A percentile compares a stretch with the other conserved stretches of the same genome.
phyloP scores from a whole-genome alignment of 2,329 filamentous ascomycete genomes.

The Curvularia spicifera region DNA sequence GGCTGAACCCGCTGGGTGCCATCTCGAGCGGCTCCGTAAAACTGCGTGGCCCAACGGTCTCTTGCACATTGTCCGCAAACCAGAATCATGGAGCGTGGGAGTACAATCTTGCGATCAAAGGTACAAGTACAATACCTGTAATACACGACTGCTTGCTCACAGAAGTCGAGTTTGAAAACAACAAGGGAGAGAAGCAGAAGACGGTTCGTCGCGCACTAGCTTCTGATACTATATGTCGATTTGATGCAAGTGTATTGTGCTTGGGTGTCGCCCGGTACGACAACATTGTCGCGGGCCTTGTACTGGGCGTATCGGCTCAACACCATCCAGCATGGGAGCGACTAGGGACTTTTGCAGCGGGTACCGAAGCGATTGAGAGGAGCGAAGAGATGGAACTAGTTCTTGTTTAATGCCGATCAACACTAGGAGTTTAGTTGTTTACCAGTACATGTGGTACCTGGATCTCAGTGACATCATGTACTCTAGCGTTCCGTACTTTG shows the following conservation, averaged over 20 bases:
- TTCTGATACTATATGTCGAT: slow-evolving; percentile 18
- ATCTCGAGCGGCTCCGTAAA: slow-evolving; percentile 32
- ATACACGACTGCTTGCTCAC: slow-evolving; percentile 40
- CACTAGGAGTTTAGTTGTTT: background rate
- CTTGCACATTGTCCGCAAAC: slow-evolving; percentile 25
- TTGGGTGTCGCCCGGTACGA: slow-evolving; percentile 37
- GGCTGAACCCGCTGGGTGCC: slow-evolving; percentile 39
- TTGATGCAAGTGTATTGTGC: slow-evolving; percentile 36
- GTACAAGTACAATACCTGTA: slow-evolving; percentile 34
- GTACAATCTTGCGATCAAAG: slow-evolving; percentile 38
- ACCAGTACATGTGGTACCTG: background rate
- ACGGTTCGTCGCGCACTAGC: slow-evolving; percentile 34
- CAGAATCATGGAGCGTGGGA: slow-evolving; percentile 25
- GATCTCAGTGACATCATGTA: background rate
- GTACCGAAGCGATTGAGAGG: slow-evolving; percentile 28
- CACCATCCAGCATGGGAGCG: slow-evolving; percentile 28
- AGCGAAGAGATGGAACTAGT: slow-evolving; percentile 29
- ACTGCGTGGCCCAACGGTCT: slow-evolving; percentile 30
- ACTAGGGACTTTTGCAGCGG: slow-evolving; percentile 41
- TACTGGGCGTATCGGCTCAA: slow-evolving; percentile 32
- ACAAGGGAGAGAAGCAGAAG: slow-evolving; percentile 7
- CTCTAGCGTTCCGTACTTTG: background rate
- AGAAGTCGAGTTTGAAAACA: slow-evolving; percentile 14
- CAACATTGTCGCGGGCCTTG: slow-evolving; percentile 36
- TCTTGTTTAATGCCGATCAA: slow-evolving; percentile 21